Percentiles rank a stretch among this genome's conserved stretches.
Conservation (phyloP, 768 basidiomycete genomes). For the Cubamyces sp. region DNA sequence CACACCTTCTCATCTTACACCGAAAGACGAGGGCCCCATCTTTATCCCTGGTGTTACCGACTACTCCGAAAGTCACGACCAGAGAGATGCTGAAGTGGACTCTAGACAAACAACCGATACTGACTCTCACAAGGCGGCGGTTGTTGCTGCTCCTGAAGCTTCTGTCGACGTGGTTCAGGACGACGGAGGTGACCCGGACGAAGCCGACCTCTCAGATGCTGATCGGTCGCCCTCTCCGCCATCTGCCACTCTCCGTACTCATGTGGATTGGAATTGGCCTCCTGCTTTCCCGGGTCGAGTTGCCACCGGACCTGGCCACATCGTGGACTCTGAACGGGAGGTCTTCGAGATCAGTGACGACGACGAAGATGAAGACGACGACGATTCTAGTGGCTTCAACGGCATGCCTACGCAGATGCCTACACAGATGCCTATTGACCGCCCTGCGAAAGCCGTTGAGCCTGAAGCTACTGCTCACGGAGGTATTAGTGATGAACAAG, state of each 20-base stretch:
- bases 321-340: conserved; percentile 21
- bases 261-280: conserved; percentile 43
- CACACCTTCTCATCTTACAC: conserved; percentile 33
- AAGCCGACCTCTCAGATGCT: background rate
- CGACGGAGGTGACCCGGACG: background rate
- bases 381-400: background rate
- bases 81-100: background rate
- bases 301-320: conserved; percentile 27
- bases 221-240: conserved; percentile 19
- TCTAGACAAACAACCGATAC: background rate
- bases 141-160: background rate
- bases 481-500: background rate
- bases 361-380: conserved; percentile 27
- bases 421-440: too few relatives aligned
- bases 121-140: conserved; percentile 3
- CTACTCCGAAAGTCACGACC: background rate
- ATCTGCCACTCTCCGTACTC: conserved; percentile 18
- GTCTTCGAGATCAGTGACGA: conserved; percentile 33
- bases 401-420: background rate
- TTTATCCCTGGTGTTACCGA: conserved; percentile 26
- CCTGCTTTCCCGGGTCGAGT: conserved; percentile 38
- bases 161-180: background rate
- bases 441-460: background rate
- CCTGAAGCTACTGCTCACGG: background rate
- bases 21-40: conserved; percentile 22